Percentiles rank a stretch among this genome's conserved stretches.
phyloP scores from a whole-genome alignment of 2,329 filamentous ascomycete species.

The Fusarium algeriense region DNA sequence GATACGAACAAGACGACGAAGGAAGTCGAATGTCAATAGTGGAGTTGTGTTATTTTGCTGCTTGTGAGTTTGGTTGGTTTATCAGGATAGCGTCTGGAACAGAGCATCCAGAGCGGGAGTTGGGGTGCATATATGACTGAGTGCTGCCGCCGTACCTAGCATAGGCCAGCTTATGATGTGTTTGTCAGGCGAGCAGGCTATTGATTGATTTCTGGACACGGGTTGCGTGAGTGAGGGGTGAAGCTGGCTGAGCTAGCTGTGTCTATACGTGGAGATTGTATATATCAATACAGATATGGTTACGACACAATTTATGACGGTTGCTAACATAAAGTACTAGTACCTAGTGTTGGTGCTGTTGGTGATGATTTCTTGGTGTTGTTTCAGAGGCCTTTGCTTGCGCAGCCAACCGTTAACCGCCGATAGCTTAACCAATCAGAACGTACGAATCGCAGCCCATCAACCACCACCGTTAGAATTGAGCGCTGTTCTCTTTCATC shows the following conservation, averaged over 20 bases:
- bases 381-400: neutral
- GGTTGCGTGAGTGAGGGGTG: neutral
- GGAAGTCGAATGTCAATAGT: neutral
- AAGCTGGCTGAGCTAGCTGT: constrained; percentile 10
- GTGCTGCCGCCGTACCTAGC: constrained; percentile 25
- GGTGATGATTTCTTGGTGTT: neutral
- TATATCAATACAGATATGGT: constrained; percentile 43
- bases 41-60: constrained; percentile 16
- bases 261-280: constrained; percentile 34
- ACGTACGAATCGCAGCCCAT: neutral
- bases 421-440: constrained; percentile 16
- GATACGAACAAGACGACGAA: neutral
- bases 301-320: constrained; percentile 20
- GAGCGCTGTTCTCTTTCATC: neutral
- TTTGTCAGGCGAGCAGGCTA: constrained; percentile 33
- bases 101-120: constrained; percentile 37
- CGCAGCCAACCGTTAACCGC: constrained; percentile 18
- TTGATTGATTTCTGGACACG: constrained; percentile 41
- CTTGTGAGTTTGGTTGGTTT: constrained; percentile 15
- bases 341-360: neutral
- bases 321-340: neutral
- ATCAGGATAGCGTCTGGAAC: constrained; percentile 31
- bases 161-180: constrained; percentile 37
- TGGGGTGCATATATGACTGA: constrained; percentile 41
- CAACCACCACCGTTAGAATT: neutral